phyloP scores from a whole-genome alignment of 495 filamentous ascomycete genomes.

The Glonium stellatum region DNA sequence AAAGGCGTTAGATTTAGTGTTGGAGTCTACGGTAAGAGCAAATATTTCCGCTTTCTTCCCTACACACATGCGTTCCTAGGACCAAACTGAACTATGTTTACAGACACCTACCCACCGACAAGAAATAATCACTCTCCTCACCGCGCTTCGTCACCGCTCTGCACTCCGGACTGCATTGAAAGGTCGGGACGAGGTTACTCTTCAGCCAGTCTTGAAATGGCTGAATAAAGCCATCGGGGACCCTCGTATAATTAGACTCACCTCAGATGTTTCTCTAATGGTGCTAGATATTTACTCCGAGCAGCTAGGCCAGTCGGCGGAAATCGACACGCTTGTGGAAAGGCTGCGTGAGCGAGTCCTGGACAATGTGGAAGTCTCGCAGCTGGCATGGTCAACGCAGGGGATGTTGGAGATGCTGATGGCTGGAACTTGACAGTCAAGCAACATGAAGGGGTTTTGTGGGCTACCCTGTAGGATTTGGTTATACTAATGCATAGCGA shows the following conservation, averaged over 20 bases:
- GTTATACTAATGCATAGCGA: constrained; percentile 17
- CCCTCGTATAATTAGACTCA: constrained; percentile 66
- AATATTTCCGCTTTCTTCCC: constrained; percentile 1
- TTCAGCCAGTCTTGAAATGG: constrained; percentile 81
- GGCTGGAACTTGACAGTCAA: constrained; percentile 25
- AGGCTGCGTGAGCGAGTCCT: constrained; percentile 61
- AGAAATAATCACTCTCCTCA: constrained; percentile 62
- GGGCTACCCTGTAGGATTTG: not conserved
- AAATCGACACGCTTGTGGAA: constrained; percentile 61
- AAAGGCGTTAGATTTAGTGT: constrained; percentile 69
- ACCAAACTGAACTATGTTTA: not conserved
- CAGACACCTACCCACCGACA: constrained; percentile 16
- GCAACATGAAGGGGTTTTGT: not conserved
- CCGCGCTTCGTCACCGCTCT: constrained; percentile 78
- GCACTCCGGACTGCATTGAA: constrained; percentile 75
- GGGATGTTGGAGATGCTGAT: constrained; percentile 81
- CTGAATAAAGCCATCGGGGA: constrained; percentile 68
- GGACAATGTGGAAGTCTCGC: constrained; percentile 69
- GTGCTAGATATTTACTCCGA: constrained; percentile 82
- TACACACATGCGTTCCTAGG: not conserved
- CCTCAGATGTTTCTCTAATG: constrained; percentile 70
- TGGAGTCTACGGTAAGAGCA: constrained; percentile 41
- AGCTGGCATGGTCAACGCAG: constrained; percentile 66
- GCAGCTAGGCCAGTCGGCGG: constrained; percentile 63
- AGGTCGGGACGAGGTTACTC: constrained; percentile 71